Percentiles rank a stretch among this genome's conserved stretches.
Evolutionary conservation across 139 green algal genomes (phyloP).

Genomic region (Nannochloris sp.): DNA sequence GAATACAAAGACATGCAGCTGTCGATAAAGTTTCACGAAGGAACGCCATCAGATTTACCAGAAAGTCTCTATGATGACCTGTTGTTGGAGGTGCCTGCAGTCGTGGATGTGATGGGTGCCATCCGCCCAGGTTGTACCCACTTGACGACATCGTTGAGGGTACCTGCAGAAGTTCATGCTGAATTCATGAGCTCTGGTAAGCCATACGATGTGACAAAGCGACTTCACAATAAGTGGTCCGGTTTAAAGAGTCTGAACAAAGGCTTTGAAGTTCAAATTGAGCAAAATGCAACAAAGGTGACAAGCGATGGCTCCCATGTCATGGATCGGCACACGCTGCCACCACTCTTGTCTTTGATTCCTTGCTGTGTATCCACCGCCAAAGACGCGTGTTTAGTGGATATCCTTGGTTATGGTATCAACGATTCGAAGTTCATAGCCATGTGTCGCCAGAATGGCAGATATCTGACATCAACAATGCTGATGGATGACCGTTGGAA

Average conservation of each 20-base stretch:
- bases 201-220: too few relatives aligned
- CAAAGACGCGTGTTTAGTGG: not conserved
- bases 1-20: conserved; percentile 1
- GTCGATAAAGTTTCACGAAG: conserved; percentile 2
- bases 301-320: too few relatives aligned
- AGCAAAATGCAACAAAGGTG: too few relatives aligned
- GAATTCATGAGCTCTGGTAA: not conserved
- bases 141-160: not conserved
- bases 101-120: not conserved
- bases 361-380: not conserved
- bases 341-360: not conserved
- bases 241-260: too few relatives aligned
- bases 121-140: conserved; percentile 2
- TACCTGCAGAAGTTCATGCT: conserved; percentile 1
- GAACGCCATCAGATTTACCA: conserved; percentile 3
- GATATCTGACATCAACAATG: conserved; percentile 1
- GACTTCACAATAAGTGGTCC: too few relatives aligned
- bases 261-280: too few relatives aligned
- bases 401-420: conserved; percentile 2
- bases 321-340: not conserved
- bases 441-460: conserved; percentile 8
- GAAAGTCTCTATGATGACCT: conserved; percentile 2
- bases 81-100: not conserved
- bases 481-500: not conserved
- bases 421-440: not conserved